These are phyloP conservation scores for Rhytidhysteron rufulum DNA, from an alignment of 2,329 filamentous ascomycete genomes.

Conservation along the genomic window DNA sequence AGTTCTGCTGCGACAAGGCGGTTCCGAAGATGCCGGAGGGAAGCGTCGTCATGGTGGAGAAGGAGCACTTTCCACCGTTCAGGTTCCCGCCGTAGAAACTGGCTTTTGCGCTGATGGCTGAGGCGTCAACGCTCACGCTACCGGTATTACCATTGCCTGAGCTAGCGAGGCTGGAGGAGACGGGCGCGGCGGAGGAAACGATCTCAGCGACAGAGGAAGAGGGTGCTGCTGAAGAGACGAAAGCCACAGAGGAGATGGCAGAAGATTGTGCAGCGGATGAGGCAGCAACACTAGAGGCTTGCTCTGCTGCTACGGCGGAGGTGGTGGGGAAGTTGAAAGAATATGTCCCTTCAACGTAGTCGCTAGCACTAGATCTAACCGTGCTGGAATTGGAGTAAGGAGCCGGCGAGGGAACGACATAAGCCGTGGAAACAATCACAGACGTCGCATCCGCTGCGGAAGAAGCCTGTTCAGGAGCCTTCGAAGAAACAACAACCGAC, in stretches of 20 bases:
- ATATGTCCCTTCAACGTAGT: neutral
- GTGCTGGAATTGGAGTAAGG: neutral
- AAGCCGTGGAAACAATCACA: conserved; percentile 11
- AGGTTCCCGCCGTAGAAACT: conserved; percentile 41
- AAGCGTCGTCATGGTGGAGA: conserved; percentile 60
- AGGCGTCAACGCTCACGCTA: conserved; percentile 2
- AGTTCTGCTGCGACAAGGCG: conserved; percentile 57
- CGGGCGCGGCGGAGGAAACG: conserved; percentile 1
- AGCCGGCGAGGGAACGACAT: neutral
- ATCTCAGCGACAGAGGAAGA: neutral
- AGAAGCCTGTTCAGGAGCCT: conserved; percentile 1
- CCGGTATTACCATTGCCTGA: conserved; percentile 1
- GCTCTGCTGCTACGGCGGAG: neutral
- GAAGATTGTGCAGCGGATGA: neutral
- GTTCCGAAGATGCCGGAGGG: conserved; percentile 58
- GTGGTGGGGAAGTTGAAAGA: neutral
- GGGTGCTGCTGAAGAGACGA: neutral
- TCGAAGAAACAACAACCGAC: conserved; percentile 3
- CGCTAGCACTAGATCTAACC: no score
- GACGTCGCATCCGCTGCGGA: conserved; percentile 4
- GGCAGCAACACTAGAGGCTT: neutral
- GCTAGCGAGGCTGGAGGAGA: conserved; percentile 6
- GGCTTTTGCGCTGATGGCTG: conserved; percentile 18
- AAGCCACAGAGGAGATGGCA: neutral
- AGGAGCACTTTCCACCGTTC: conserved; percentile 59